Evolutionary conservation across 805 yeast species (phyloP), one percentile per base, ranked within the genome.

Genomic region (Starmerella powellii): DNA sequence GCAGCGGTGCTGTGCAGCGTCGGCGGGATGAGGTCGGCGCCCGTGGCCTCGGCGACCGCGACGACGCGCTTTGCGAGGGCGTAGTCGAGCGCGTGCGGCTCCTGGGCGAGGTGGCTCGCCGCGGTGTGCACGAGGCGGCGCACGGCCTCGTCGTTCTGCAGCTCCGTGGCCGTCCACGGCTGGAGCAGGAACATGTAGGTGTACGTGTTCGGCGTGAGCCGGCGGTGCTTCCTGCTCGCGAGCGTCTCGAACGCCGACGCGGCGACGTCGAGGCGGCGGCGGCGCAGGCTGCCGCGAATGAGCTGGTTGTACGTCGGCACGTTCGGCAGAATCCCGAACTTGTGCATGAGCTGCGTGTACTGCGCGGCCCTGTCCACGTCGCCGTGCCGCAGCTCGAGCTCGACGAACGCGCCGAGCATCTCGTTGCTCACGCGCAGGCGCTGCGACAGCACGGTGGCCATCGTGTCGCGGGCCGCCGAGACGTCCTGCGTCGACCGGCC

Each of bases 401-500:
- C 56, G 23, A 60, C 52, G 13, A 60, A 41, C 2, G 62, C 57
- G 6, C 60, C 53, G 27, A 59, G 54, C 11, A 61, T 55, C 27
- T 51, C 50, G 8, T 46, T 36, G 38, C 49, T 50, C 39, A 59
- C 55, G 13, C 68, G 62, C 16, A 34, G 21, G 17, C 28, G 27
- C 12, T 38, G 31, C 26, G 36, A 29, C 15, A 34, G 31, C 33
- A 41, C 30, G 3, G 37, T 16, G 1, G 28, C 38, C 53, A 70
- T 73, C 21, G 79, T 50, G 1, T 53, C 50, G 34, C 78, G 62
- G 1, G 81, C 82, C n/a, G 74, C 67, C 12, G 60, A 64, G 10
- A 70, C 53, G 41, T 74, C 67, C 30, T 63, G 44, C n/a, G 68
- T 65, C 39, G 67, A 65, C 50, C 66, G 66, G 44, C 70, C 63